Evolutionary conservation across 129 eudicot species (phyloP).

Genomic region (Dittrichia graveolens): DNA sequence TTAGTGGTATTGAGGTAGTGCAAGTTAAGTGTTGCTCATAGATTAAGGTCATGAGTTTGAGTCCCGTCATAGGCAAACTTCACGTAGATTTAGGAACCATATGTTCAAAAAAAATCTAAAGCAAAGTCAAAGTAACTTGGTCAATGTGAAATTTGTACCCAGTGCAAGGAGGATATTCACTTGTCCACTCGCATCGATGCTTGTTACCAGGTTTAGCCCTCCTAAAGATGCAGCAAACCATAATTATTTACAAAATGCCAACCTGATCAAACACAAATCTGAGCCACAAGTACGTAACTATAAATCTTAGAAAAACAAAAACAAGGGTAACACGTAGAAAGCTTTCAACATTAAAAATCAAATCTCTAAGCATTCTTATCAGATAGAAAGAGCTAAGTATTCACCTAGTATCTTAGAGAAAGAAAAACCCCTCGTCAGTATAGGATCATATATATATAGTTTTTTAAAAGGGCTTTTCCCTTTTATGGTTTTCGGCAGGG

Average conservation of each 20-base stretch:
- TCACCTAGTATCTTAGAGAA: too few species aligned
- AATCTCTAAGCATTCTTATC: neutral
- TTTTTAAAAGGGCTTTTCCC: too few species aligned
- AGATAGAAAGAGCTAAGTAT: neutral
- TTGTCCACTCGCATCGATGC: slow-evolving; percentile 51
- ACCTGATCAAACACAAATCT: slow-evolving; percentile 29
- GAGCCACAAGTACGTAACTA: slow-evolving; percentile 22
- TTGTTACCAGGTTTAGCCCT: slow-evolving; percentile 55
- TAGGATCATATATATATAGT: neutral
- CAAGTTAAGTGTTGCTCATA: too few species aligned
- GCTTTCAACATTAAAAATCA: neutral
- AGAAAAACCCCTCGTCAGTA: too few species aligned
- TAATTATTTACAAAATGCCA: slow-evolving; percentile 36
- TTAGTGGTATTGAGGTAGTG: too few species aligned
- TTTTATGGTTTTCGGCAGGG: too few species aligned
- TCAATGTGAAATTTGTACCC: slow-evolving; percentile 50
- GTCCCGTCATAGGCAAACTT: too few species aligned
- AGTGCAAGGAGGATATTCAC: slow-evolving; percentile 68
- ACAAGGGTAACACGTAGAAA: neutral
- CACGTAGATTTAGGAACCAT: too few species aligned
- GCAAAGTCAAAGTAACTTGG: slow-evolving; percentile 15
- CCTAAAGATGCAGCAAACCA: slow-evolving; percentile 48
- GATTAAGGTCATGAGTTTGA: too few species aligned
- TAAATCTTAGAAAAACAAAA: slow-evolving; percentile 21
- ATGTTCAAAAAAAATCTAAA: neutral